A percentile compares a stretch with the other conserved stretches of the same genome.
Conservation (phyloP, 2,329 filamentous ascomycete genomes). For the Nemania sp. region DNA sequence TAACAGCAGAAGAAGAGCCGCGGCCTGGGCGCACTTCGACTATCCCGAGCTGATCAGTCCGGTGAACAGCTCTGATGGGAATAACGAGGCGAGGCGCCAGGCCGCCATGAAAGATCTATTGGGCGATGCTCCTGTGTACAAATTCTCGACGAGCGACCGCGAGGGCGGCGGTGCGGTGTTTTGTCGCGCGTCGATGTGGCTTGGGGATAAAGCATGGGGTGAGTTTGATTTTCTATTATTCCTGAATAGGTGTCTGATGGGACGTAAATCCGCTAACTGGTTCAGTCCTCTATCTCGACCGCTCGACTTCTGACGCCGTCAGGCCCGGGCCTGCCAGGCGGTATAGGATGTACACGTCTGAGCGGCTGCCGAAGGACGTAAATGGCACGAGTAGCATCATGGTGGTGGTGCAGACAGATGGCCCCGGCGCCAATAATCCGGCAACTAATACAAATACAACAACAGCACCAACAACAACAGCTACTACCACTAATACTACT, state of each 20-base stretch:
- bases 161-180: conserved; percentile 36
- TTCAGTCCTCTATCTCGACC: too few relatives aligned
- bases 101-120: neutral
- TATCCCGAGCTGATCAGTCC: conserved; percentile 18
- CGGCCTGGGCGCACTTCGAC: conserved; percentile 15
- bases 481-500: too few relatives aligned
- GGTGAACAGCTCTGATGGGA: neutral
- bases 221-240: neutral
- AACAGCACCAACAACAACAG: too few relatives aligned
- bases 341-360: too few relatives aligned
- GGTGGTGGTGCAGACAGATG: neutral
- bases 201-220: conserved; percentile 31
- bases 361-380: too few relatives aligned
- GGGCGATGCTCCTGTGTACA: conserved; percentile 19
- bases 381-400: too few relatives aligned
- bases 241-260: conserved; percentile 4
- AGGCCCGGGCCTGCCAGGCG: too few relatives aligned
- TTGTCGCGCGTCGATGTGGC: conserved; percentile 43
- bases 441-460: too few relatives aligned
- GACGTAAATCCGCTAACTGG: too few relatives aligned
- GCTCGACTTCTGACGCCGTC: too few relatives aligned
- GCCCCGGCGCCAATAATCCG: too few relatives aligned
- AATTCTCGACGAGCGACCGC: conserved; percentile 27
- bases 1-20: neutral
- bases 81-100: too few relatives aligned